Base-by-base conservation (phyloP, 371 early-diverging fungal species). In the Mortierella sp. region DNA sequence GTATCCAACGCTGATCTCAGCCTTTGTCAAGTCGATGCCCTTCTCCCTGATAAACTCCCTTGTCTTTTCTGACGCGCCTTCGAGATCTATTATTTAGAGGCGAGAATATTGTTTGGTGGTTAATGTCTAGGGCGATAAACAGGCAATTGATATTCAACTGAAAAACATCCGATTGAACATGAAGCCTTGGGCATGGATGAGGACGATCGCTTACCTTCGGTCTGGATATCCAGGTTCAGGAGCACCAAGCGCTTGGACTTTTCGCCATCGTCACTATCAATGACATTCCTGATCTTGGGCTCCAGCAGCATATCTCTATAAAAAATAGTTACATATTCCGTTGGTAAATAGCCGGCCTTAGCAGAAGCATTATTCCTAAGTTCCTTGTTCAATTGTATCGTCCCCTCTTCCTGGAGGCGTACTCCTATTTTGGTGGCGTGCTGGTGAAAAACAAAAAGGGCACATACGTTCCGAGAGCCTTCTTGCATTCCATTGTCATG, bases 201-300 rank as follows among this genome's bases (percentile, higher is more conserved):
- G 21, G 58, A 18, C 54, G 48, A 18, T 21, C 29, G 63, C 58
- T 24, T 87, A 81, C 87, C 89, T 68, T 88, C 58, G 76, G 83
- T 75, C 43, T 80, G 72, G 78, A 92, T 84, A 51, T 90, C 89
- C 8, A 89, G 82, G 68, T 88, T 91, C 38, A 96, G 84, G 18
- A 97, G 86, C 3, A 97, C 83, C 21, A 95, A 63, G 18, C 87
- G 79, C 85, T 93, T 95, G 48, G 89, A 89, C 16, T 90, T 90
- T 75, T 88, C 92, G 43, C 90, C 91, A 21, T 88, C 84, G 1
- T 89, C 88, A 82, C 93, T 94, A 43, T 91, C 89, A 6, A 93
- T 88, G 0, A 96, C 95, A 80, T 95, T 96, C 75, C 93, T 91
- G 72, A 94, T 77, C 84, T 93, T 91, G 48, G 96, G 96, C 60